These are phyloP conservation scores for Talaromyces sp. DNA, from an alignment of 2,329 filamentous ascomycete species.

Conservation along the genomic window DNA sequence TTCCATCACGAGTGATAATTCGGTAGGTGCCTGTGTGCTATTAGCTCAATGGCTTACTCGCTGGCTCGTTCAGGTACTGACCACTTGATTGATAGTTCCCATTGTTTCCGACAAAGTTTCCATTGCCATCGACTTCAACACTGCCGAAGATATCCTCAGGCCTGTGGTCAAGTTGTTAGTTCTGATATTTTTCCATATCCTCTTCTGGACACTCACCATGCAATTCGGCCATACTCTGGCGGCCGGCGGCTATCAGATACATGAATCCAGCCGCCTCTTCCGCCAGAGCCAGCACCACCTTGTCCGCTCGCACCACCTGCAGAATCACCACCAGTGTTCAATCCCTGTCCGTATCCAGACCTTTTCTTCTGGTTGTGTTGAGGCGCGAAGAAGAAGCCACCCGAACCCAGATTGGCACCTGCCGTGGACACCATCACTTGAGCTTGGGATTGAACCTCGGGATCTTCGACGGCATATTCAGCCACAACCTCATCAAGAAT, in stretches of 20 bases:
- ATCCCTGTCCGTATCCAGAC: constrained; percentile 31
- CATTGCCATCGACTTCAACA: constrained; percentile 58
- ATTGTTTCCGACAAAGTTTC: constrained; percentile 54
- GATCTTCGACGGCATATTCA: constrained; percentile 54
- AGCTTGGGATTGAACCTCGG: constrained; percentile 56
- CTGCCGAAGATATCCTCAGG: constrained; percentile 66
- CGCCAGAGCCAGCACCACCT: constrained; percentile 56
- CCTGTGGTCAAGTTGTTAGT: constrained; percentile 25
- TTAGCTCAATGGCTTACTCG: neutral
- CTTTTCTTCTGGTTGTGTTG: constrained; percentile 29
- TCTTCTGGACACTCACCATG: constrained; percentile 43
- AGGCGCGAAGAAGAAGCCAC: constrained; percentile 48
- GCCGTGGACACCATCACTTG: constrained; percentile 58
- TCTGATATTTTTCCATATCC: neutral
- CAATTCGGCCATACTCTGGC: constrained; percentile 62
- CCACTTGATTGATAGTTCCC: constrained; percentile 61
- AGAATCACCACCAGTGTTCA: constrained; percentile 45
- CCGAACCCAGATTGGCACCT: constrained; percentile 53
- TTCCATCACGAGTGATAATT: constrained; percentile 58
- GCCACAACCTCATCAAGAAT: constrained; percentile 57
- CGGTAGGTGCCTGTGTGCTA: constrained; percentile 53
- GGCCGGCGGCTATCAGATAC: constrained; percentile 59
- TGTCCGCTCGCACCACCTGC: constrained; percentile 58
- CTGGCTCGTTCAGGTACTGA: constrained; percentile 23
- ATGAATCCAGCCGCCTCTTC: constrained; percentile 61